Percentiles rank a stretch among this genome's conserved stretches.
These are phyloP conservation scores for Podila minutissima DNA, from an alignment of 192 early-diverging fungal species.

Conservation along the genomic window DNA sequence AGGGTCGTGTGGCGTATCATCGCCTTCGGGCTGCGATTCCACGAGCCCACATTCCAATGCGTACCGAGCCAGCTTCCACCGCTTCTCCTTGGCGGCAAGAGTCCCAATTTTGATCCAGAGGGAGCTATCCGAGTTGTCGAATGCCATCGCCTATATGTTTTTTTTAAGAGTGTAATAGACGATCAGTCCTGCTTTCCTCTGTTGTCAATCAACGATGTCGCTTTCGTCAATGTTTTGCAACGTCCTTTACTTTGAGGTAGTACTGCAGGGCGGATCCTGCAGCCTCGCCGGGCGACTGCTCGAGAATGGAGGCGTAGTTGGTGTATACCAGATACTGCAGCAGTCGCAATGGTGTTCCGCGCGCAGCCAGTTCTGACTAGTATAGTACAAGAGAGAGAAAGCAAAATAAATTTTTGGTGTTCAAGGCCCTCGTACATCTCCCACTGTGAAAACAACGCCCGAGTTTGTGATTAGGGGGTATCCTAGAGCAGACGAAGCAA, in stretches of 20 bases:
- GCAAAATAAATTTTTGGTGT: neutral
- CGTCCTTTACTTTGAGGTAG: constrained; percentile 53
- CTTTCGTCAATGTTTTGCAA: neutral
- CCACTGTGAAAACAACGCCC: neutral
- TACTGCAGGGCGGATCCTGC: constrained; percentile 45
- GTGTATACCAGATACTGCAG: constrained; percentile 60
- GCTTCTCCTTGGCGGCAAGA: constrained; percentile 37
- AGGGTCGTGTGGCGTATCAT: neutral
- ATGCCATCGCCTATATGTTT: constrained; percentile 12
- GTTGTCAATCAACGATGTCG: neutral
- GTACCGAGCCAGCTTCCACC: constrained; percentile 36
- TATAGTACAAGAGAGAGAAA: neutral
- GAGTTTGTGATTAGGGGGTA: neutral
- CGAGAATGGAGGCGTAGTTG: constrained; percentile 61
- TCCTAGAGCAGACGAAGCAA: neutral
- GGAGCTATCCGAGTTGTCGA: constrained; percentile 39
- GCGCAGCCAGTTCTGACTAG: constrained; percentile 38
- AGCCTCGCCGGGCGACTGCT: constrained; percentile 32
- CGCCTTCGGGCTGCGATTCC: neutral
- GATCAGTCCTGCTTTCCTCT: neutral
- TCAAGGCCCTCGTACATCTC: too few species aligned
- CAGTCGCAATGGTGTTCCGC: constrained; percentile 49
- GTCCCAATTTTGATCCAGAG: constrained; percentile 42
- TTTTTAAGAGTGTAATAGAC: neutral
- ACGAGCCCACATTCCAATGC: constrained; percentile 30